Base-by-base conservation (phyloP, 2,329 filamentous ascomycete species). In the Akanthomyces muscarius region DNA sequence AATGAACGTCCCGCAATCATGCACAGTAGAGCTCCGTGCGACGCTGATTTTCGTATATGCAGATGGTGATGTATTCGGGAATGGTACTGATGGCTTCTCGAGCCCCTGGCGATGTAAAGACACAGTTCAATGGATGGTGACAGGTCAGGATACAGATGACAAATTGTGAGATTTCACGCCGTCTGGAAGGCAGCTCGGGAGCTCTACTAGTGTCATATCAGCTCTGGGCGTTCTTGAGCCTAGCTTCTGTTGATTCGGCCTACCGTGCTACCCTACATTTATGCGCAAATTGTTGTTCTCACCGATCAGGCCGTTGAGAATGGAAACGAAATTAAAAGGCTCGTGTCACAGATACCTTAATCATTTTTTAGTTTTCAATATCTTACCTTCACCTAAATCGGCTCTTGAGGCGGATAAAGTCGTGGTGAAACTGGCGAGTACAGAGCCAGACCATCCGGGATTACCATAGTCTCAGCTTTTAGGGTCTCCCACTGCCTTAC, bases 1-100 rank as follows among this genome's bases (percentile, higher is more conserved):
- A 63, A 59, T 47, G 44, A 30, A 3, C 13, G 51, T 55, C 5
- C 25, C 14, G 51, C 44, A 33, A 62, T 50, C 60, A 62, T 62
- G 25, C 51, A 21, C 50, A 8, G 41, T 36, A 36, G 41, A 33
- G 50, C n/a, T n/a, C 50, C 16, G n/a, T 10, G 28, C 8, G 28
- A 21, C 18, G 28, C 36, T 47, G 11, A 4, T 36, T 25, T 25
- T 45, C 5, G 41, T 54, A 8, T 36, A 2, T 45, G 5, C 3
- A n/a, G 25, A 36, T 21, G 21, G 5, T 7, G 8, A 36, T 36
- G 30, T 5, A 18, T 11, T n/a, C 30, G 5, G 21, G 2, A 2
- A 16, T 14, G 50, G 13, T n/a, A 0, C 5, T 10, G 28, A 25
- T 25, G 11, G 21, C 25, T 28, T n/a, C 36, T 28, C 5, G 10